Percentiles rank a stretch among this genome's conserved stretches.
phyloP scores from a whole-genome alignment of 306 rosid species.

The Sechiopsis laciniata region DNA sequence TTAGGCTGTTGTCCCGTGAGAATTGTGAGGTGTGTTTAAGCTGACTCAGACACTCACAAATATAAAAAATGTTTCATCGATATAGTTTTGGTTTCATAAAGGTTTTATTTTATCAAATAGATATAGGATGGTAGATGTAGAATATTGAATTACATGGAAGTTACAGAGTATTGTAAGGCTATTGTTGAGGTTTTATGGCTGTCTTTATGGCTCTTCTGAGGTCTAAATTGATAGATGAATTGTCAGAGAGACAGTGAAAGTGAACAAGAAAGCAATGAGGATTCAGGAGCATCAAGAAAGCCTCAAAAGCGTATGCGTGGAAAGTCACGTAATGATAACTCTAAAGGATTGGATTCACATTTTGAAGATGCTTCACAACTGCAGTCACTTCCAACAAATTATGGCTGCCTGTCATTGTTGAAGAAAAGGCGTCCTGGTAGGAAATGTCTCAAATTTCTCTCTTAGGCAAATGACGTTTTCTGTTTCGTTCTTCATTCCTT shows the following conservation, averaged over 20 bases:
- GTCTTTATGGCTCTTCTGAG: constrained; percentile 14
- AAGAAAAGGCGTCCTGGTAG: constrained; percentile 73
- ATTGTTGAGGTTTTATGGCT: not conserved
- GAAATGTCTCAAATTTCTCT: constrained; percentile 29
- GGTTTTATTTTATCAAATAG: not conserved
- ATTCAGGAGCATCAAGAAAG: constrained; percentile 44
- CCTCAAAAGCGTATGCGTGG: constrained; percentile 55
- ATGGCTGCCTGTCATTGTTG: constrained; percentile 76
- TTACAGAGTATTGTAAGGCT: not conserved
- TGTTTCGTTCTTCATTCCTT: not conserved
- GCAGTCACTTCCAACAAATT: constrained; percentile 52
- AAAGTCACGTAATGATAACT: constrained; percentile 37
- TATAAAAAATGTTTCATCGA: not conserved
- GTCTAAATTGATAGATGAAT: constrained; percentile 30
- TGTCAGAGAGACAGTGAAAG: constrained; percentile 88
- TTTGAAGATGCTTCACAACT: constrained; percentile 57
- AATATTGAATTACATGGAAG: not conserved
- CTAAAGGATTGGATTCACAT: constrained; percentile 48
- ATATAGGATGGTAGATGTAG: not conserved
- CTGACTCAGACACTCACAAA: too few relatives aligned
- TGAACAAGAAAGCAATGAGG: constrained; percentile 65
- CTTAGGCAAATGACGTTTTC: not conserved
- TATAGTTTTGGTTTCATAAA: not conserved
- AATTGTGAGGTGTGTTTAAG: too few relatives aligned
- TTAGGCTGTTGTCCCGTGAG: too few relatives aligned